phyloP scores from a whole-genome alignment of 768 basidiomycete species.

The Floccularia luteovirens region DNA sequence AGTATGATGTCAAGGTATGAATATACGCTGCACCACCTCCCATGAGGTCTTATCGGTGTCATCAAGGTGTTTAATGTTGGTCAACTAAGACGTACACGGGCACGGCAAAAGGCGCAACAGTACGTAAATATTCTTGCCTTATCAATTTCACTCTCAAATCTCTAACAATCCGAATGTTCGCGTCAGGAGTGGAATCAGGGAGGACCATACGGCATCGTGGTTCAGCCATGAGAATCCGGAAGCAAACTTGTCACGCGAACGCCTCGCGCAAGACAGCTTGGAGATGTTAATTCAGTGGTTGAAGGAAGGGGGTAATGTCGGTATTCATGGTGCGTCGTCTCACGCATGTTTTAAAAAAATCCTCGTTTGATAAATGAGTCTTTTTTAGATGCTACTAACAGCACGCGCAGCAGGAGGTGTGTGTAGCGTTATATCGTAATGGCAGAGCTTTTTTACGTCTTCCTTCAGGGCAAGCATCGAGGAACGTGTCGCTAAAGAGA shows the following conservation, averaged over 20 bases:
- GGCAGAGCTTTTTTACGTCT: not conserved
- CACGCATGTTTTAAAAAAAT: not conserved
- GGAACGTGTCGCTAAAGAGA: slow-evolving; percentile 78
- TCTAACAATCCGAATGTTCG: too few relatives aligned
- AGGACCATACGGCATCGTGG: slow-evolving; percentile 86
- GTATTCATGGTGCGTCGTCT: slow-evolving; percentile 74
- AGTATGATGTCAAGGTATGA: slow-evolving; percentile 89
- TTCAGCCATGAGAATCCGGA: slow-evolving; percentile 83
- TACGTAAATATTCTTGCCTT: too few relatives aligned
- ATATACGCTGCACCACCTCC: not conserved
- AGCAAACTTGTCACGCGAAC: slow-evolving; percentile 71
- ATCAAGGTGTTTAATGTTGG: slow-evolving; percentile 95
- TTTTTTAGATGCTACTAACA: slow-evolving; percentile 88
- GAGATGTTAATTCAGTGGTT: slow-evolving; percentile 96
- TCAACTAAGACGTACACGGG: slow-evolving; percentile 83
- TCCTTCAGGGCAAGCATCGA: slow-evolving; percentile 68
- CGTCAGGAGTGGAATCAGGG: slow-evolving; percentile 72
- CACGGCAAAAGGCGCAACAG: slow-evolving; percentile 73
- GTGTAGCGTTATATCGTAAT: slow-evolving; percentile 6
- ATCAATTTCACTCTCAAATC: too few relatives aligned
- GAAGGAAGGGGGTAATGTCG: slow-evolving; percentile 93
- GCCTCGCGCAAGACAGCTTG: slow-evolving; percentile 83
- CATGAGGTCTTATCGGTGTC: not conserved
- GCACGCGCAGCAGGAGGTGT: slow-evolving; percentile 68
- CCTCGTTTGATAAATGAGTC: not conserved